These are phyloP conservation scores for Elsinoe necatrix DNA, from an alignment of 2,329 filamentous ascomycete species.

Conservation along the genomic window DNA sequence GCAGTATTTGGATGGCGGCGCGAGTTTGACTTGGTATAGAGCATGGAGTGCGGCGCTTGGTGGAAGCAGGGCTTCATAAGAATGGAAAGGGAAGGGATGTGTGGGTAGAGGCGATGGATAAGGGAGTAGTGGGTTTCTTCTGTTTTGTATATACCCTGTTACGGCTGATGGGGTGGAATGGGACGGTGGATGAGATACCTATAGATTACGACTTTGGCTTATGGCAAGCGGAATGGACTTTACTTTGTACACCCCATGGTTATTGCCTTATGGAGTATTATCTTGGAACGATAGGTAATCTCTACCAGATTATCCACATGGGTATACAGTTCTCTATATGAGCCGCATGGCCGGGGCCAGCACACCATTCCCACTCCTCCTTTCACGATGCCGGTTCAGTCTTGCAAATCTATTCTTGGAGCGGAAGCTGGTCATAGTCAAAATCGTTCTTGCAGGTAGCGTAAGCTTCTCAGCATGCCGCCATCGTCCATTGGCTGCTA, in stretches of 20 bases:
- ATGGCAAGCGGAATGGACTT: background rate
- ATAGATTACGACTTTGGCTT: background rate
- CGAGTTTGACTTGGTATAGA: slow-evolving; percentile 76
- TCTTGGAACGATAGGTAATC: too few species aligned
- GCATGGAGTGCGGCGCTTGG: slow-evolving; percentile 64
- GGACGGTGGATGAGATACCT: background rate
- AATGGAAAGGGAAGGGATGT: background rate
- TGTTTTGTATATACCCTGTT: slow-evolving; percentile 1
- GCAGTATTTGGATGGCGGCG: slow-evolving; percentile 70
- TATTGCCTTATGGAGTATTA: too few species aligned
- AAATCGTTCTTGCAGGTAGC: background rate
- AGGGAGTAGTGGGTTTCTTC: too few species aligned
- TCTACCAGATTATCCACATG: too few species aligned
- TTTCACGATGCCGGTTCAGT: too few species aligned
- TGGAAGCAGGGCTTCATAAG: slow-evolving; percentile 17
- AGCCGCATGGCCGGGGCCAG: too few species aligned
- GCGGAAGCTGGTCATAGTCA: background rate
- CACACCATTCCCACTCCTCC: too few species aligned
- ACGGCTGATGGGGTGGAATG: background rate
- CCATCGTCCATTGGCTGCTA: background rate
- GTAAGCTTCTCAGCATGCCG: background rate
- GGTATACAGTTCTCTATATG: too few species aligned
- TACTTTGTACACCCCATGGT: background rate
- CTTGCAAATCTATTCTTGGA: background rate
- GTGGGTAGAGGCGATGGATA: background rate